phyloP scores from a whole-genome alignment of 2,329 filamentous ascomycete genomes.

The Trichophyton verrucosum region DNA sequence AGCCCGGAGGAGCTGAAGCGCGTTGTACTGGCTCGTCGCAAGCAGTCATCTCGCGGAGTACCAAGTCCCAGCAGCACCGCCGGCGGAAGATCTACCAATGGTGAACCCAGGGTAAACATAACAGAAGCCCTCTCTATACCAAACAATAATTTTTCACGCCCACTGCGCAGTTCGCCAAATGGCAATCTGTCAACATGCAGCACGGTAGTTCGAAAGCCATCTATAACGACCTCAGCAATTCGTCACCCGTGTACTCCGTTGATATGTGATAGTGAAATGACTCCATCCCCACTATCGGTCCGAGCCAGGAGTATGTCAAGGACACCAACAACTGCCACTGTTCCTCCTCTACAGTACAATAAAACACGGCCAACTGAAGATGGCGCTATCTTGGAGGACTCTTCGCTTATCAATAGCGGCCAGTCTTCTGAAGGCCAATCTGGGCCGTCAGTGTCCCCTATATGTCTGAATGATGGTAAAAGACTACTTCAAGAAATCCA shows the following conservation, averaged over 20 bases:
- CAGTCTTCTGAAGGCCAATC: conserved; percentile 5
- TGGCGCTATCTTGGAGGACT: conserved; percentile 4
- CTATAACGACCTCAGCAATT: conserved; percentile 5
- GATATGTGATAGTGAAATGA: background rate
- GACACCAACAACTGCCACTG: conserved; percentile 8
- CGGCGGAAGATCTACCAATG: background rate
- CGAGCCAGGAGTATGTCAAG: conserved; percentile 7
- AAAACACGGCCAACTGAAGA: conserved; percentile 7
- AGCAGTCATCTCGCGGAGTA: background rate
- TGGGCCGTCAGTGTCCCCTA: conserved; percentile 1
- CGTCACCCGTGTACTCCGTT: conserved; percentile 4
- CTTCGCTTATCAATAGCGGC: background rate
- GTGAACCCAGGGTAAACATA: background rate
- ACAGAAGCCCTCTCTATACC: conserved; percentile 10
- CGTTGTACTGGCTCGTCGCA: background rate
- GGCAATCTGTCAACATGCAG: conserved; percentile 9
- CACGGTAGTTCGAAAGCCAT: conserved; percentile 10
- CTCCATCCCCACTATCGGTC: background rate
- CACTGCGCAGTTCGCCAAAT: conserved; percentile 12
- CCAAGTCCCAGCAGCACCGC: too few relatives aligned
- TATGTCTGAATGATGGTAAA: conserved; percentile 5
- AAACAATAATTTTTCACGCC: conserved; percentile 15
- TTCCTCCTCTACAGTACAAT: conserved; percentile 9
- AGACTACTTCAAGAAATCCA: conserved; percentile 4
- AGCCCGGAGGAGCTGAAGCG: background rate